Conservation (phyloP, 192 early-diverging fungal species). For the Backusella mclennaniae region DNA sequence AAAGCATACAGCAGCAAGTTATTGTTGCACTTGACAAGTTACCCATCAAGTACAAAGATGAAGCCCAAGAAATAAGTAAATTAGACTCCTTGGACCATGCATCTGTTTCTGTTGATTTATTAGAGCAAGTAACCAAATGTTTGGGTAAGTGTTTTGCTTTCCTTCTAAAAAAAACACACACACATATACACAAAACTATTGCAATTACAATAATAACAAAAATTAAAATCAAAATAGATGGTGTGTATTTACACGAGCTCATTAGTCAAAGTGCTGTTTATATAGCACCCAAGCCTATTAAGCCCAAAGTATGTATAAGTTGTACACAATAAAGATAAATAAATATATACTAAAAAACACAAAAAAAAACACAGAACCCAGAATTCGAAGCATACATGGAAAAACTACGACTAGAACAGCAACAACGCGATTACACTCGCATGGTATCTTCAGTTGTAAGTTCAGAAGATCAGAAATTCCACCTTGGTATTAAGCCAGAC, state of each 20-base stretch:
- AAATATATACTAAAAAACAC: neutral
- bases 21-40: neutral
- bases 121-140: neutral
- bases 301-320: slow-evolving; percentile 3
- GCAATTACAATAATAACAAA: neutral
- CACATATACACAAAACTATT: neutral
- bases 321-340: neutral
- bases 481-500: neutral
- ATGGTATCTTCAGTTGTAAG: slow-evolving; percentile 22
- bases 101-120: neutral
- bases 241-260: slow-evolving; percentile 22
- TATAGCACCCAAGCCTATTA: slow-evolving; percentile 1
- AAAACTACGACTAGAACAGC: slow-evolving; percentile 12
- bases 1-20: slow-evolving; percentile 1
- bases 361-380: slow-evolving; percentile 12
- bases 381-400: slow-evolving; percentile 29
- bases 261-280: slow-evolving; percentile 13
- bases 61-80: neutral
- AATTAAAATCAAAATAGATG: neutral
- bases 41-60: neutral
- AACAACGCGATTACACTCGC: slow-evolving; percentile 7
- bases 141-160: neutral
- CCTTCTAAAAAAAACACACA: neutral
- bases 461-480: slow-evolving; percentile 15
- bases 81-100: neutral